Evolutionary conservation across 2,329 filamentous ascomycete genomes (phyloP).

Genomic region (Graphiopsis chlorocephala): DNA sequence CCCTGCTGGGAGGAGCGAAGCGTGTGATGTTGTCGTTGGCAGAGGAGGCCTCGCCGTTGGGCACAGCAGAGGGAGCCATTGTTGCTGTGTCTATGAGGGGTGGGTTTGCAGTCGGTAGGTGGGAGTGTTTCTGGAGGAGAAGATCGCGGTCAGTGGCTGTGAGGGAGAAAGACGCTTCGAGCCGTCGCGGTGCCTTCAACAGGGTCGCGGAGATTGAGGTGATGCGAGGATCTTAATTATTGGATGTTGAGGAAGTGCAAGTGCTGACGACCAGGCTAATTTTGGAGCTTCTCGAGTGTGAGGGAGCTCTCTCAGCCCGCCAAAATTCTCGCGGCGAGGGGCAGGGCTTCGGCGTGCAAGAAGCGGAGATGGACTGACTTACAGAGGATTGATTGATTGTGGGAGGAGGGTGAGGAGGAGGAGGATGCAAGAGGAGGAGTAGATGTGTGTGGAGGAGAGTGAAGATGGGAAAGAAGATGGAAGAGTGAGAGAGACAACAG

Average conservation of each 20-base stretch:
- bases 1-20: slow-evolving; percentile 88
- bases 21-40: slow-evolving; percentile 99
- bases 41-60: slow-evolving; percentile 48
- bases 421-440: slow-evolving; percentile 12
- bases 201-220: slow-evolving; percentile 3
- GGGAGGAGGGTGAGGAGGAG: not conserved
- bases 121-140: slow-evolving; percentile 1
- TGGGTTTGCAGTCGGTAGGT: slow-evolving; percentile 9
- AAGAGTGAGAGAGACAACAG: not conserved
- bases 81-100: slow-evolving; percentile 28
- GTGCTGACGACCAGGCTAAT: slow-evolving; percentile 16
- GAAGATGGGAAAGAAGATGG: not conserved
- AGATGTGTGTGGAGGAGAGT: slow-evolving; percentile 5
- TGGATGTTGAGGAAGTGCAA: not conserved
- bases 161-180: not conserved
- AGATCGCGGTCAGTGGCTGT: not conserved
- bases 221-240: not conserved
- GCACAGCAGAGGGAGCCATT: slow-evolving; percentile 45
- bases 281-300: slow-evolving; percentile 17
- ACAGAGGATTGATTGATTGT: not conserved
- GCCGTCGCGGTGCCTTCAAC: slow-evolving; percentile 9
- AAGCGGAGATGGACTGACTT: slow-evolving; percentile 8
- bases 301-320: slow-evolving; percentile 10
- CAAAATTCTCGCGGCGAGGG: slow-evolving; percentile 17
- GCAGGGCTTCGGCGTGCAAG: not conserved